phyloP scores from a whole-genome alignment of 371 early-diverging fungal genomes.

The Choanephora cucurbitarum region DNA sequence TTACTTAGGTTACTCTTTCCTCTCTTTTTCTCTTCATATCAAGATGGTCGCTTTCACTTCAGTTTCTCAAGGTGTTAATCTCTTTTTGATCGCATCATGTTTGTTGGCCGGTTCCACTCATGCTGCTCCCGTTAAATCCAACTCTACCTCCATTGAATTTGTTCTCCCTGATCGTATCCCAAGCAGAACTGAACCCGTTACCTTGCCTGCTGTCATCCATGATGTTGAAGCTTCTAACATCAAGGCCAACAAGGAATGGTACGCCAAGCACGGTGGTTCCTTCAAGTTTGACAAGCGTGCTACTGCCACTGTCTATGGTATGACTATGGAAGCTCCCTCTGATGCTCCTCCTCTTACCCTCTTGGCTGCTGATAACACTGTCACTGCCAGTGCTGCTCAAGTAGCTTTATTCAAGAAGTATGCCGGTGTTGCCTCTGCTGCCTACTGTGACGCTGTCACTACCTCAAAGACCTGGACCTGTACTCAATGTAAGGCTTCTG shows the following conservation, averaged over 20 bases:
- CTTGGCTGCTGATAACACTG: background rate
- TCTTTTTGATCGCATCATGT: constrained; percentile 14
- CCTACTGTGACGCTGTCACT: constrained; percentile 16
- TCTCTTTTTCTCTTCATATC: background rate
- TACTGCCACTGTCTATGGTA: background rate
- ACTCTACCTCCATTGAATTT: background rate
- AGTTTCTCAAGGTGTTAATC: constrained; percentile 15
- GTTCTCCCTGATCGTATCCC: constrained; percentile 7
- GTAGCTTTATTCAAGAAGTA: constrained; percentile 5
- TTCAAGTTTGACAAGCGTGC: background rate
- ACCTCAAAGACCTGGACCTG: constrained; percentile 15
- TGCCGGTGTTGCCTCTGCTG: constrained; percentile 10
- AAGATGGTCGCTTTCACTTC: constrained; percentile 21
- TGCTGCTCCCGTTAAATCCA: constrained; percentile 12
- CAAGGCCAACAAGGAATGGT: constrained; percentile 8
- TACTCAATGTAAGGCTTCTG: constrained; percentile 3
- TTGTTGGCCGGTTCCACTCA: constrained; percentile 8
- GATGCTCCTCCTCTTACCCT: constrained; percentile 1
- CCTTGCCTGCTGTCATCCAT: background rate
- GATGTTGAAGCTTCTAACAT: background rate
- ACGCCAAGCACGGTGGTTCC: background rate
- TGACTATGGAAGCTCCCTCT: constrained; percentile 5
- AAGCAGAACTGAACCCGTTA: constrained; percentile 6
- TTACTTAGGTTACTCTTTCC: background rate
- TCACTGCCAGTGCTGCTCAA: constrained; percentile 6